Evolutionary conservation across 441 rosid genomes (phyloP), one percentile per base, ranked within the genome.

Genomic region (Manihot esculenta): DNA sequence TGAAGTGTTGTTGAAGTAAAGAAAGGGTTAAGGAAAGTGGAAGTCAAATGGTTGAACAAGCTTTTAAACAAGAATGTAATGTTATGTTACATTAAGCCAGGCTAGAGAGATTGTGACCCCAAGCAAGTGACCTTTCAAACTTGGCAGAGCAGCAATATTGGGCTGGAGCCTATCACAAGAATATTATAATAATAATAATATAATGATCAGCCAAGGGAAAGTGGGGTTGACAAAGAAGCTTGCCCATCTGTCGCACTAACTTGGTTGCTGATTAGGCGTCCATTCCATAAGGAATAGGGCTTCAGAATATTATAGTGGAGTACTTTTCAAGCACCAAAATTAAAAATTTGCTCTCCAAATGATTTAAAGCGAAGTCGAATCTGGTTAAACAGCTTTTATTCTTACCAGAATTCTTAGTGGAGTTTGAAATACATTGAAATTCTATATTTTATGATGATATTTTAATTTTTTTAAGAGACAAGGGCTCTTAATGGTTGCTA

Each of bases 1-100:
- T 21, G 69, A 41, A 81, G 77, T 44, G 35, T 66, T 62, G 57
- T 75, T 73, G 38, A 72, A 70, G 68, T 27, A 79, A 64, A 75
- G 74, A 7, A 70, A 41, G 17, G 38, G 23, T 35, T 20, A 6
- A 24, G n/a, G 5, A 33, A 64, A 64, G 35, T 45, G 20, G 13
- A 64, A 45, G 41, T 45, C 54, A 64, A 64, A 47, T 45, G 21
- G 67, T 15, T 44, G 38, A 35, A 61, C 44, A 38, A 41, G 26
- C 64, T 65, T n/a, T 17, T n/a, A 63, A 56, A 20, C 26, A 17
- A 68, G 18, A 17, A 3, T 35, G 24, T 51, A 49, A 24, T 24
- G 60, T 69, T 54, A 10, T 65, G 60, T 63, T 54, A 10, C 64
- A 55, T 62, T 3, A n/a, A 0, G 66, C 23, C 50, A 68, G 66